Evolutionary conservation across 345 rosid species (phyloP).

Genomic region (Euphorbia tirucalli): DNA sequence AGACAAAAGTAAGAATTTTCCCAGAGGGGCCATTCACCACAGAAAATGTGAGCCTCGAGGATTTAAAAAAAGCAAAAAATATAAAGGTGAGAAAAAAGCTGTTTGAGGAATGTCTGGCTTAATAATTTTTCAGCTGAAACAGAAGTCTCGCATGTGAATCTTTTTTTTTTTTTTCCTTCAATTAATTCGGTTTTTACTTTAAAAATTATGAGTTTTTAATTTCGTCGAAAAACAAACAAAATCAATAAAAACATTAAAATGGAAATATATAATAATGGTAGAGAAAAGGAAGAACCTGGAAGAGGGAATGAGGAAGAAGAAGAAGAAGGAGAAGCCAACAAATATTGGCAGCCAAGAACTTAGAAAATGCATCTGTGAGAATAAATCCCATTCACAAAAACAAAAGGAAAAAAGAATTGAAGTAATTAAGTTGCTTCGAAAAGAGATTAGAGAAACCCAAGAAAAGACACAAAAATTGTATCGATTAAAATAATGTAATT

Average conservation of each 20-base stretch:
- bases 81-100: neutral
- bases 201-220: neutral
- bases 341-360: neutral
- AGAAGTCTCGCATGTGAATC: conserved; percentile 16
- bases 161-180: too few species aligned
- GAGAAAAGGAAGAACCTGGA: conserved; percentile 34
- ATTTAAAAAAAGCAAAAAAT: neutral
- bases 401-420: too few species aligned
- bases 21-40: neutral
- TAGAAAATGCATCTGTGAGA: conserved; percentile 2
- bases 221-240: too few species aligned
- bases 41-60: neutral
- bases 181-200: too few species aligned
- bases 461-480: neutral
- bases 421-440: too few species aligned
- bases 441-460: too few species aligned
- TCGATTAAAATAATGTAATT: neutral
- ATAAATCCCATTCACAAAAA: neutral
- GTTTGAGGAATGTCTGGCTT: conserved; percentile 3
- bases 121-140: neutral
- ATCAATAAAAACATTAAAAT: neutral
- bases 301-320: conserved; percentile 10
- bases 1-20: neutral
- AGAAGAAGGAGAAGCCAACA: conserved; percentile 3
- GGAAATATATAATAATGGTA: neutral